A percentile compares a stretch with the other conserved stretches of the same genome.
Conservation (phyloP, 2,329 filamentous ascomycete species). For the Simplicillium sp. region DNA sequence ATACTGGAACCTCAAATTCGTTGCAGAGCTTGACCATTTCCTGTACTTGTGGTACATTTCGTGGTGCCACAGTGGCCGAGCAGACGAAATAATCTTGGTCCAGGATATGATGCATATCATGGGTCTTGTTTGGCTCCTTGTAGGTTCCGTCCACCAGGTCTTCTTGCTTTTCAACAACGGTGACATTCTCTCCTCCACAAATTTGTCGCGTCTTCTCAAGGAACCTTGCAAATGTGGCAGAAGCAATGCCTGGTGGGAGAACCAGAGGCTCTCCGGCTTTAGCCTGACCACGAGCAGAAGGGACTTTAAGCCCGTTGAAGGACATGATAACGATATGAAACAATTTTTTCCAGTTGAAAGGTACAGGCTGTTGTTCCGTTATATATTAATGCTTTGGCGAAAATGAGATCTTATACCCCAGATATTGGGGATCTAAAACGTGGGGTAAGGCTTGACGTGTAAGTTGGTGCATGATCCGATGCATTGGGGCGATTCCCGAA, state of each 20-base stretch:
- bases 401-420: no score
- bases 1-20: slow-evolving; percentile 33
- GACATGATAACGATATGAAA: no score
- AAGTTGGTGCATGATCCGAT: no score
- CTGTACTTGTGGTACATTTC: slow-evolving; percentile 33
- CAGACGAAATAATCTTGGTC: slow-evolving; percentile 32
- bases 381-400: no score
- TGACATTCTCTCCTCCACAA: slow-evolving; percentile 15
- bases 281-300: neutral
- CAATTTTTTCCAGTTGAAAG: no score
- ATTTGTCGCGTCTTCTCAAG: slow-evolving; percentile 9
- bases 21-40: slow-evolving; percentile 34
- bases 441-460: no score
- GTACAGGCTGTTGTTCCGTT: no score
- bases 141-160: slow-evolving; percentile 10
- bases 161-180: slow-evolving; percentile 6
- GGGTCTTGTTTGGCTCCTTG: slow-evolving; percentile 15
- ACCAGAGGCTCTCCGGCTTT: neutral
- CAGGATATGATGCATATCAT: slow-evolving; percentile 28
- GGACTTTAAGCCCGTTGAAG: no score
- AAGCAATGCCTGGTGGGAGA: slow-evolving; percentile 1
- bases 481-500: no score
- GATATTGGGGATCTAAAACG: no score
- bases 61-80: slow-evolving; percentile 23
- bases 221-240: slow-evolving; percentile 12